Base-by-base conservation (phyloP, 106 monocot genomes). In the Chionographis japonica region DNA sequence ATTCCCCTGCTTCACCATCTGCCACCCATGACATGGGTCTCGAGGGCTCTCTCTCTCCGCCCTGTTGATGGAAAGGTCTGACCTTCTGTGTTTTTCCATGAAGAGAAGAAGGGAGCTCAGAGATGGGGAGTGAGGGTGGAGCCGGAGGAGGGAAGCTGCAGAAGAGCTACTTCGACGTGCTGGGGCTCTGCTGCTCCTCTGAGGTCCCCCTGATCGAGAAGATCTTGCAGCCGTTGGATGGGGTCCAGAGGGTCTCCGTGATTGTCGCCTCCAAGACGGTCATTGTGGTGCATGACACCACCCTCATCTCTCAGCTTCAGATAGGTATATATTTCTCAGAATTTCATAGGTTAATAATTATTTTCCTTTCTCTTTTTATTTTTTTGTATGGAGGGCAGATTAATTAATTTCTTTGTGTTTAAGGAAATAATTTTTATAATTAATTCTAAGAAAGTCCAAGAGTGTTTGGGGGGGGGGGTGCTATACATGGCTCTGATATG, bases 101-200 rank as follows among this genome's bases (percentile, higher is more conserved):
- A 3, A 5, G 40, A 14, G 4, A 56, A 35, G 49, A 56, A 35
- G 49, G 37, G 37, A 7, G 8, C 41, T 37, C n/a, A 15, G 11
- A 12, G 37, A 54, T 42, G 55, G 43, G 54, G 12, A 66, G 67
- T 11, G 50, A 13, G 58, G 55, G 20, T 3, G 18, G 27, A 19
- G 17, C n/a, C n/a, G 13, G 39, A 3, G 53, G 62, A 18, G 65
- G 20, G 20, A 66, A 66, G 50, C 38, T 38, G n/a, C 77, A 91
- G 43, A 95, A 88, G 84, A 95, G 91, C 65, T 95, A 91, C 67
- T 91, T 95, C 52, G 95, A 95, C 68, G 95, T 95, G 8, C 35
- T 95, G 55, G 95, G 95, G 3, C 75, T 95, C 65, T 95, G 95
- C 64, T 95, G 95, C 78, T 66, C 95, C 8, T 83, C 91, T 13